A percentile compares a stretch with the other conserved stretches of the same genome.
Evolutionary conservation across 169 alveolate genomes (phyloP).

Genomic region (Amoebophrya sp.): DNA sequence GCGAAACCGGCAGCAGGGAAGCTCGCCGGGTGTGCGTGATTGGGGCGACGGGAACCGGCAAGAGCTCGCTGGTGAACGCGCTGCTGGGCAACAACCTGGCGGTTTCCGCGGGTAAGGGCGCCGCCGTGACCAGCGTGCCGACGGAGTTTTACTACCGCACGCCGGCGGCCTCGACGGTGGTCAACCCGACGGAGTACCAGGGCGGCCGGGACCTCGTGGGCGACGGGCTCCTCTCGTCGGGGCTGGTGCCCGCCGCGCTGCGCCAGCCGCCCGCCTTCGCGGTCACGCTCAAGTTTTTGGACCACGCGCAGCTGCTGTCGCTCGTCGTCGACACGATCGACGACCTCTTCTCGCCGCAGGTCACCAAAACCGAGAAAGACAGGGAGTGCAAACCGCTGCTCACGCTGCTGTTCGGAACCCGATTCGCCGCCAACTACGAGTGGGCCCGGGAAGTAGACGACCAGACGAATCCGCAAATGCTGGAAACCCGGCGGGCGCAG

Average conservation of each 20-base stretch:
- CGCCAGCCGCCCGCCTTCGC: neutral
- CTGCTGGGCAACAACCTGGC: neutral
- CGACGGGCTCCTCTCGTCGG: neutral
- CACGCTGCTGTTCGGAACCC: neutral
- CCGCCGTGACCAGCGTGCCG: neutral
- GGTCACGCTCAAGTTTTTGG: neutral
- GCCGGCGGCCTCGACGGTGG: too few relatives aligned
- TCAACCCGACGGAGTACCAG: neutral
- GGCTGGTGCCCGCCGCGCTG: neutral
- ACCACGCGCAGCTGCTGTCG: neutral
- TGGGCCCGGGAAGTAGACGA: too few relatives aligned
- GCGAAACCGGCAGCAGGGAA: neutral
- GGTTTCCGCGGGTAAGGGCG: neutral
- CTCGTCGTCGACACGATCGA: neutral
- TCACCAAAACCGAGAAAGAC: neutral
- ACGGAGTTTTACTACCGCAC: neutral
- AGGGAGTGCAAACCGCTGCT: neutral
- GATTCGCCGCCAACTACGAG: too few relatives aligned
- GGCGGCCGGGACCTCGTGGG: neutral
- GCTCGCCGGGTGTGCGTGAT: neutral
- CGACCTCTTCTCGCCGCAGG: neutral
- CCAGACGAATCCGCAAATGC: too few relatives aligned
- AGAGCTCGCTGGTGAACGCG: neutral
- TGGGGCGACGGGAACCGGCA: neutral
- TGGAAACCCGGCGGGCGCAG: too few relatives aligned